Base-by-base conservation (phyloP, 2,329 filamentous ascomycete genomes). In the Cercospora brassicicola region DNA sequence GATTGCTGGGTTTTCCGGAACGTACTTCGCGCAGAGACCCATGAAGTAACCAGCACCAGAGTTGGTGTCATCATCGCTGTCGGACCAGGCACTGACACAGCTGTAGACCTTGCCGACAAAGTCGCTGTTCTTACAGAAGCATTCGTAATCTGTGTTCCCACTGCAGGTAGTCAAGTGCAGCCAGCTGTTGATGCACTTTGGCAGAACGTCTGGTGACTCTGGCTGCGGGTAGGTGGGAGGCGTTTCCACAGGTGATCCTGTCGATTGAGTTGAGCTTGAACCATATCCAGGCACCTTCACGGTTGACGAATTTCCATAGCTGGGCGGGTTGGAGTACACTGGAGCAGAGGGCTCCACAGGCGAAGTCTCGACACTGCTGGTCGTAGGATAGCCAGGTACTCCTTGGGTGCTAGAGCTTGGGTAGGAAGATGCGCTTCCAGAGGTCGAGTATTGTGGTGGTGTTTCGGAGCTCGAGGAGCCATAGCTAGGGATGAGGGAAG, bases 141-240 rank as follows among this genome's bases (percentile, higher is more conserved):
- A 98, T 73, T 82, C 81, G 68, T 85, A 82, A 77, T 97, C 92
- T 53, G 90, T 90, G 89, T 97, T 97, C 83, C 92, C 89, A 75
- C 86, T 85, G 88, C 94, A 98, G 78, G 87, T 83, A 61, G 91
- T 87, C 69, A 85, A 82, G 78, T 88, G 87, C 76, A 96, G 82
- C 92, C 93, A 97, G 76, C 93, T 96, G 87, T 94, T 95, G 82
- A 98, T 84, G 85, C 94, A 98, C 78, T 88, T 88, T 71, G 94
- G 94, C 60, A 97, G 90, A 59, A 94, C 87, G 28, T 84, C 82
- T 67, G 93, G 93, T 82, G 88, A 88, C 67, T 75, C 61, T 45
- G 76, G 76, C 23, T 71, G 67, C 9, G 75, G 74, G 18, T 63
- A 59, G 15, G 64, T 59, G 11, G 48, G 23, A 30, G 67, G 67